phyloP scores from a whole-genome alignment of 805 yeast genomes.

The Kodamaea leandrae region DNA sequence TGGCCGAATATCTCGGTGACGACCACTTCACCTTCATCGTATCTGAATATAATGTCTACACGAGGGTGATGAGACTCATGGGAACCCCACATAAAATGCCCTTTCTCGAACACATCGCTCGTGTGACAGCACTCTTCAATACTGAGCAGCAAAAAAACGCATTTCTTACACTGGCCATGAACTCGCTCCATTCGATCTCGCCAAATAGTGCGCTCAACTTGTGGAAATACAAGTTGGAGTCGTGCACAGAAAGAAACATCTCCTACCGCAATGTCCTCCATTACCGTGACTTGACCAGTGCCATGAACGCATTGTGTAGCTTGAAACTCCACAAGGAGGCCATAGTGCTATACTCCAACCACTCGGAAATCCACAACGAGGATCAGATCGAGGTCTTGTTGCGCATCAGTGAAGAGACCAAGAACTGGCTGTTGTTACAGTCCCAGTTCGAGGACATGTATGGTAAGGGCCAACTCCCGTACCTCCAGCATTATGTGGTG shows the following conservation, averaged over 20 bases:
- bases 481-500: conserved; percentile 53
- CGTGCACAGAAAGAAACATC: background rate
- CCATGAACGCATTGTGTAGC: conserved; percentile 29
- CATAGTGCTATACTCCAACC: conserved; percentile 30
- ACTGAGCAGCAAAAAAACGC: conserved; percentile 8
- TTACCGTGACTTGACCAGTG: conserved; percentile 25
- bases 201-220: conserved; percentile 17
- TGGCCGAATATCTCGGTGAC: conserved; percentile 18
- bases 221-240: conserved; percentile 23
- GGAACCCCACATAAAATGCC: conserved; percentile 14
- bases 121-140: conserved; percentile 9
- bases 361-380: conserved; percentile 43
- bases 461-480: conserved; percentile 53
- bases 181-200: conserved; percentile 11
- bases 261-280: conserved; percentile 7
- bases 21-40: conserved; percentile 18
- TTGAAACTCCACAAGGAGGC: conserved; percentile 22
- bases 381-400: conserved; percentile 50
- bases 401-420: conserved; percentile 41
- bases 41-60: conserved; percentile 19
- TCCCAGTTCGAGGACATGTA: conserved; percentile 54
- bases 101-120: conserved; percentile 13
- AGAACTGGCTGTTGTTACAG: conserved; percentile 56
- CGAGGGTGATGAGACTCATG: conserved; percentile 19
- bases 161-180: conserved; percentile 20